Base-by-base conservation (phyloP, 148 eudicot genomes). In the Rhododendron vialii region DNA sequence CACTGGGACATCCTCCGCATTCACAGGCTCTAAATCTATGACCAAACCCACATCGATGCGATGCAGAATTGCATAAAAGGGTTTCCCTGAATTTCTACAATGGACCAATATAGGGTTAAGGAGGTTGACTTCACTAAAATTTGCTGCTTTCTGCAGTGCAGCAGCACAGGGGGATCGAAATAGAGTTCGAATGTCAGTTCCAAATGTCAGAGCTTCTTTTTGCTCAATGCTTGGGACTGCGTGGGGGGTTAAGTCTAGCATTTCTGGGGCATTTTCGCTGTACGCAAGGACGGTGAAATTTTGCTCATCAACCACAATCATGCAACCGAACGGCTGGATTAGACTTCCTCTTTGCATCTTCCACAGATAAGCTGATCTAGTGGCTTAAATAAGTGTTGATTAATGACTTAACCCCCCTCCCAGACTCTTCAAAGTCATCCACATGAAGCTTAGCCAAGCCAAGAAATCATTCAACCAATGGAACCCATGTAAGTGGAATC, bases 201-300 rank as follows among this genome's bases (percentile, higher is more conserved):
- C 98, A 81, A 95, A 88, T 1, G 90, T 88, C 83, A 95, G 85
- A 78, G 87, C 91, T 59, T 93, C 96, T 36, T 91, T 91, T 73
- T 90, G 95, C 87, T 95, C 94, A 10, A 92, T 92, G 87, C 83
- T 94, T 6, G 96, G 99, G 84, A 94, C 99, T 75, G 93, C 89
- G 51, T 89, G 92, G 28, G 94, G 93, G 36, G 93, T 80, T 69
- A 96, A 87, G 26, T 95, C 99, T 82, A 95, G 84, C 95, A 96
- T 90, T 89, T 96, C 99, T 26, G 91, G 92, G 71, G 96, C 95
- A 90, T 96, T 96, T 86, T 96, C 98, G 82, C 99, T 95, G 84
- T 90, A 95, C 0, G 95, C 99, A 71, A 96, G 88, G 65, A 95
- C 90, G 11, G 75, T 33, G 61, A 96, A 92, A 61, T 81, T 90